These are phyloP conservation scores for Mortierella sp. DNA, from an alignment of 371 early-diverging fungal genomes.

Conservation along the genomic window DNA sequence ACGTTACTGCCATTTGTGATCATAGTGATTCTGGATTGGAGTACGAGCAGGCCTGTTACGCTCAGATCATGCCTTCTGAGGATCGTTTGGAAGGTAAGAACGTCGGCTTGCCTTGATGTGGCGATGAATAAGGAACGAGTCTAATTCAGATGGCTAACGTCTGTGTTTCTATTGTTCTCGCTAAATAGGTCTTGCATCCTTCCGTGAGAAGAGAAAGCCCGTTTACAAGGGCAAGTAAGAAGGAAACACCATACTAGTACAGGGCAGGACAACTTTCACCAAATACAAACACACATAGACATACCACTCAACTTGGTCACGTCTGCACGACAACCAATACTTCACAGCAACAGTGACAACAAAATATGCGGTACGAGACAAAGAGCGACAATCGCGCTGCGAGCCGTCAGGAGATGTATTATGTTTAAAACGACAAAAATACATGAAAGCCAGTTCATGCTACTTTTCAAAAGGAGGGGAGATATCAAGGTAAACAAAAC, in stretches of 20 bases:
- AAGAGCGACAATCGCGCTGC: not conserved
- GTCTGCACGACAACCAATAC: not conserved
- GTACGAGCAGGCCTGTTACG: constrained; percentile 96
- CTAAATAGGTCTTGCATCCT: constrained; percentile 71
- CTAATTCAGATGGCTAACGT: not conserved
- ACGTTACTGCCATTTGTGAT: not conserved
- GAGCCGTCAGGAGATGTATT: not conserved
- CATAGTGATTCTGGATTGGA: constrained; percentile 86
- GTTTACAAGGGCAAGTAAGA: constrained; percentile 87
- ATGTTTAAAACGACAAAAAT: not conserved
- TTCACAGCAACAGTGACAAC: too few species aligned
- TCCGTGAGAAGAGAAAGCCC: constrained; percentile 87
- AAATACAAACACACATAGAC: not conserved
- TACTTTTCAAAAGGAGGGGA: not conserved
- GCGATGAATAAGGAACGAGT: not conserved
- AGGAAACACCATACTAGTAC: not conserved
- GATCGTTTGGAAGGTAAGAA: constrained; percentile 91
- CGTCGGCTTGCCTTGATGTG: not conserved
- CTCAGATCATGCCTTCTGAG: constrained; percentile 93
- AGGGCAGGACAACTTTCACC: not conserved
- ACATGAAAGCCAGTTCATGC: not conserved
- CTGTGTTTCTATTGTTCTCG: not conserved
- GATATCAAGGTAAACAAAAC: not conserved
- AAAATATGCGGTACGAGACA: not conserved
- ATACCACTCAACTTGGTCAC: not conserved